Conservation (phyloP, 257 asterid genomes). For the Gentiana straminea region DNA sequence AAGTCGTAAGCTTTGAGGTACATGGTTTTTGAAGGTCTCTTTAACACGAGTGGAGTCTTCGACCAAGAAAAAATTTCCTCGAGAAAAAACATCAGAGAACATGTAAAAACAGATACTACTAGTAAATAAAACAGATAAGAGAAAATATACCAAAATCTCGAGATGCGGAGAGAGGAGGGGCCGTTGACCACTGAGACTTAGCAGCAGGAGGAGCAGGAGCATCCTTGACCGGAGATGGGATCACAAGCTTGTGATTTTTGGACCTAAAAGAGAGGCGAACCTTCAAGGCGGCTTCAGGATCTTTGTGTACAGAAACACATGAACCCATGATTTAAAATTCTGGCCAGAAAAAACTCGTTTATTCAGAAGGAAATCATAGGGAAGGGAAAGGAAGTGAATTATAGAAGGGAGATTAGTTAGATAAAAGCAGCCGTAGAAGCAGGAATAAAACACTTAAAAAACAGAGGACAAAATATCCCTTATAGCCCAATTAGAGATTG, state of each 20-base stretch:
- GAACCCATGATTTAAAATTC: constrained; percentile 25
- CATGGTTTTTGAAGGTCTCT: too few species aligned
- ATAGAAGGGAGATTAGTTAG: constrained; percentile 6
- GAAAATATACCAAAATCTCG: constrained; percentile 18
- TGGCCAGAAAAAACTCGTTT: not conserved
- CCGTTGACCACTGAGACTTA: constrained; percentile 28
- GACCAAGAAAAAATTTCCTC: too few species aligned
- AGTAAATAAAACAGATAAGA: not conserved
- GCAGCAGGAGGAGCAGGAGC: constrained; percentile 21
- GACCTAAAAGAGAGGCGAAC: constrained; percentile 31
- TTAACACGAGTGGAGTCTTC: too few species aligned
- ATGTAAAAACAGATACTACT: too few species aligned
- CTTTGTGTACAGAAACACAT: constrained; percentile 26
- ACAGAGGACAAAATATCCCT: not conserved
- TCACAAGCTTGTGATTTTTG: constrained; percentile 28
- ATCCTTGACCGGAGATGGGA: constrained; percentile 49
- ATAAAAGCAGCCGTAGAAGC: not conserved
- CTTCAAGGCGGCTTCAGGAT: constrained; percentile 31
- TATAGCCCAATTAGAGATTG: too few species aligned
- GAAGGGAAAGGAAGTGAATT: constrained; percentile 3
- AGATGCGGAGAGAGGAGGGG: constrained; percentile 6
- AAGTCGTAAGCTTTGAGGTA: too few species aligned
- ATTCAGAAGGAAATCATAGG: too few species aligned
- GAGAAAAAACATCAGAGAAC: too few species aligned
- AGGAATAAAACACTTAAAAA: constrained; percentile 8